phyloP scores from a whole-genome alignment of 305 asterid species.

The Nicotiana rustica region DNA sequence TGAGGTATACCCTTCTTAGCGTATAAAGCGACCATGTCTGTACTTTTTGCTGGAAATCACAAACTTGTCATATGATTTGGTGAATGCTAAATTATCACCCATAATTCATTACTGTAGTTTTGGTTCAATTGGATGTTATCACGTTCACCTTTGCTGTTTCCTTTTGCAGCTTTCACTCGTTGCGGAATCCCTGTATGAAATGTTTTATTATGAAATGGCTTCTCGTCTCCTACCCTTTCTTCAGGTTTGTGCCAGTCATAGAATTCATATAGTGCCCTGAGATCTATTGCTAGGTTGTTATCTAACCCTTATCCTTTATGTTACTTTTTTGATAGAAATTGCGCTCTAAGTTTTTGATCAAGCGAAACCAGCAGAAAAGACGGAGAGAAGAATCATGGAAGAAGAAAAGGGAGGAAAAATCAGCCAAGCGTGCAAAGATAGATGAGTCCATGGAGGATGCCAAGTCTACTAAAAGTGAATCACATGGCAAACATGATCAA shows the following conservation, averaged over 20 bases:
- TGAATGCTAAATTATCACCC: not conserved
- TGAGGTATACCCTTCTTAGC: conserved; percentile 62
- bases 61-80: conserved; percentile 21
- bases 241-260: conserved; percentile 63
- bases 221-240: conserved; percentile 84
- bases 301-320: conserved; percentile 13
- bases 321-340: conserved; percentile 54
- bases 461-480: conserved; percentile 51
- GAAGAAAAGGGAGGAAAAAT: conserved; percentile 59
- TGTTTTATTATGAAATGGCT: conserved; percentile 97
- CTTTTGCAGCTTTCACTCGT: conserved; percentile 80
- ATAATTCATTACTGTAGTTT: not conserved
- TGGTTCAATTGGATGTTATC: not conserved
- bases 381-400: conserved; percentile 62
- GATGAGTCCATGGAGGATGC: conserved; percentile 49
- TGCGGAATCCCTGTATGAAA: conserved; percentile 91
- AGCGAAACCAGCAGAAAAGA: conserved; percentile 83
- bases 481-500: conserved; percentile 37
- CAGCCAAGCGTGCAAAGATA: conserved; percentile 64
- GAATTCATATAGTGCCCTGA: not conserved
- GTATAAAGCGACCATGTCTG: not conserved
- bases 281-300: not conserved
- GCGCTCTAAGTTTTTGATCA: conserved; percentile 60
- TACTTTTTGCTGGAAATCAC: conserved; percentile 23
- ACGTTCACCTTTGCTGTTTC: not conserved